A percentile compares a stretch with the other conserved stretches of the same genome.
Evolutionary conservation across 2,329 filamentous ascomycete species (phyloP).

Genomic region (Sphaceloma murrayae): DNA sequence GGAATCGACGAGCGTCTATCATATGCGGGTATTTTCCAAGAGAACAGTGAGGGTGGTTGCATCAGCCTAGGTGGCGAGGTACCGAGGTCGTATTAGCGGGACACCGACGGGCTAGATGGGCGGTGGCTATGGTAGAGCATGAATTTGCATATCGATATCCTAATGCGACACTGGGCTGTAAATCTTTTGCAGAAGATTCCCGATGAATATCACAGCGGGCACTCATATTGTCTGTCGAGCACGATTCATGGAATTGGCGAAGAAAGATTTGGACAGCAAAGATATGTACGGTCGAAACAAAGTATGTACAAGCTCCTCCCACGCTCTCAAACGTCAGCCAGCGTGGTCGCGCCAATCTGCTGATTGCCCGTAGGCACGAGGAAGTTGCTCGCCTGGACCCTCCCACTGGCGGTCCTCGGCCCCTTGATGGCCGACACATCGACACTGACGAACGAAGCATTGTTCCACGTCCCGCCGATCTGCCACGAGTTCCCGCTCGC

Average conservation of each 20-base stretch:
- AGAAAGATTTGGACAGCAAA: not conserved
- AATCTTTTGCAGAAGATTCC: too few species aligned
- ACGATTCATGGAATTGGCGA: too few species aligned
- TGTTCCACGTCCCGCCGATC: conserved; percentile 32
- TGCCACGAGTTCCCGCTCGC: conserved; percentile 39
- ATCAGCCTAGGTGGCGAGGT: conserved; percentile 4
- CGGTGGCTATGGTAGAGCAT: too few species aligned
- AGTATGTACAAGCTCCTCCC: conserved; percentile 6
- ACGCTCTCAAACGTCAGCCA: not conserved
- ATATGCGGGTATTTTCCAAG: conserved; percentile 45
- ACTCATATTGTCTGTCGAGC: too few species aligned
- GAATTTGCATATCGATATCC: too few species aligned
- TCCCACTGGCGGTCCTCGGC: conserved; percentile 32
- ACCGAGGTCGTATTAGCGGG: too few species aligned
- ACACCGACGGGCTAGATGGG: too few species aligned
- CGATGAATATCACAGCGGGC: too few species aligned
- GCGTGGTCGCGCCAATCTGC: conserved; percentile 35
- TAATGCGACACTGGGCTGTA: too few species aligned
- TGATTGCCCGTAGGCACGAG: conserved; percentile 32
- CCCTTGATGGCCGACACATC: conserved; percentile 31
- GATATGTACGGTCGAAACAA: not conserved
- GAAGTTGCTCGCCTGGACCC: conserved; percentile 36
- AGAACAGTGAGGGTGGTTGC: conserved; percentile 26
- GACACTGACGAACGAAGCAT: conserved; percentile 34
- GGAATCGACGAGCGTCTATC: conserved; percentile 46